Evolutionary conservation across 1,284 basidiomycete genomes (phyloP), one percentile per base, ranked within the genome.

Genomic region (Leccinum huronense): DNA sequence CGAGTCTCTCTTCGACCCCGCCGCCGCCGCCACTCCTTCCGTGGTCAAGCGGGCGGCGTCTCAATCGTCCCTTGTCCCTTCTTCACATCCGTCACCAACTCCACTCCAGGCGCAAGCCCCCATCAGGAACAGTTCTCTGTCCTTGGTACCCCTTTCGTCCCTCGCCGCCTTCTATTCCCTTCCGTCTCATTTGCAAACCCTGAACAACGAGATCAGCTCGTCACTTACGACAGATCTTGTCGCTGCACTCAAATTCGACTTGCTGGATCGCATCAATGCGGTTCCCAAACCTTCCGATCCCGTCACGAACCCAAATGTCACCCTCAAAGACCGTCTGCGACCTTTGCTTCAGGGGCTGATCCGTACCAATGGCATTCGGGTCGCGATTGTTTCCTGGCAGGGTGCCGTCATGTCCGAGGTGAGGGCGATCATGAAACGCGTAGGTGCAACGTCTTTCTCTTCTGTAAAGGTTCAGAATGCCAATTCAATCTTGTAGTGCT

Each of bases 221-320:
- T 90, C 91, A 1, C 80, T 97, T n/a, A 89, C 93, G 23, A 80
- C 84, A 10, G 94, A 97, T 68, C 80, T 97, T 1, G 83, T 93
- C 4, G 81, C 83, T 27, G 83, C 90, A 1, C 81, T 98, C 9
- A 83, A 84, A 42, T 81, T 84, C 19, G 89, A 95, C 71, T 79
- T 97, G 40, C 77, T 84, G 7, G 81, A 83, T 59, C 82, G 84
- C 13, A 81, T 87, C 57, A 77, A 78, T 58, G 38, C 40, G 23
- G 65, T 68, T 34, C 36, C 68, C 10, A 73, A 77, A 7, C 57
- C 65, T 7, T 70, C 78, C 45, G 70, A 69, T 33, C 71, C 69
- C 7, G 71, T 76, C 13, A 71, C 78, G 14, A 75, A 78, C 63
- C 66, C 75, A 63, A 76, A 79, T 65, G 65, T 77, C 65, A 76